phyloP scores from a whole-genome alignment of 1,284 basidiomycete species.

The Singerocomus inundabilis region DNA sequence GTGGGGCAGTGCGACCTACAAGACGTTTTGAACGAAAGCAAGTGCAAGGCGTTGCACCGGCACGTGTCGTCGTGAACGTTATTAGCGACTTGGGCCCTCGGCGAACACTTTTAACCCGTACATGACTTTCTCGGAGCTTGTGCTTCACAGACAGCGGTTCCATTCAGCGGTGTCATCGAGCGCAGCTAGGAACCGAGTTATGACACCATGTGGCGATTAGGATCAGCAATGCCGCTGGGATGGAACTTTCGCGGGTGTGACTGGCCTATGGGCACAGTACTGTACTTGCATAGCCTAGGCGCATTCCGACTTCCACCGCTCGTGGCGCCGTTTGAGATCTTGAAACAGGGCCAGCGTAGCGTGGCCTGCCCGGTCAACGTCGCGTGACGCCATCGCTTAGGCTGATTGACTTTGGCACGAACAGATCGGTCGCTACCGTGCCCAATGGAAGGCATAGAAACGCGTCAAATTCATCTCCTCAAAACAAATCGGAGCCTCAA shows the following conservation, averaged over 20 bases:
- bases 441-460: conserved; percentile 20
- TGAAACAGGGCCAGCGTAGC: conserved; percentile 29
- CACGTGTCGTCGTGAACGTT: no score
- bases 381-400: conserved; percentile 18
- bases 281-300: no score
- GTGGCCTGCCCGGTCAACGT: conserved; percentile 13
- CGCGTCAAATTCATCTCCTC: conserved; percentile 23
- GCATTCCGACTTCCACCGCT: conserved; percentile 12
- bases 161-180: conserved; percentile 2
- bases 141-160: conserved; percentile 13
- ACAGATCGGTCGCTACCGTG: conserved; percentile 15
- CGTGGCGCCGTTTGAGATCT: conserved; percentile 1
- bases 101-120: no score
- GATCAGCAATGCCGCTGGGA: not conserved
- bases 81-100: no score
- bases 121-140: not conserved
- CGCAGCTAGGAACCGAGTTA: not conserved
- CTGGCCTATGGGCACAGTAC: no score
- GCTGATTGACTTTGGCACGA: conserved; percentile 28
- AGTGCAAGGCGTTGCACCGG: no score
- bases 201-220: not conserved
- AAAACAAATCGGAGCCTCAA: conserved; percentile 4
- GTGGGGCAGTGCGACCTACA: no score
- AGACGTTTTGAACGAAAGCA: no score
- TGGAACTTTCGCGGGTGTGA: conserved; percentile 28